Conservation (phyloP, 768 basidiomycete species). For the Mycena sanguinolenta region DNA sequence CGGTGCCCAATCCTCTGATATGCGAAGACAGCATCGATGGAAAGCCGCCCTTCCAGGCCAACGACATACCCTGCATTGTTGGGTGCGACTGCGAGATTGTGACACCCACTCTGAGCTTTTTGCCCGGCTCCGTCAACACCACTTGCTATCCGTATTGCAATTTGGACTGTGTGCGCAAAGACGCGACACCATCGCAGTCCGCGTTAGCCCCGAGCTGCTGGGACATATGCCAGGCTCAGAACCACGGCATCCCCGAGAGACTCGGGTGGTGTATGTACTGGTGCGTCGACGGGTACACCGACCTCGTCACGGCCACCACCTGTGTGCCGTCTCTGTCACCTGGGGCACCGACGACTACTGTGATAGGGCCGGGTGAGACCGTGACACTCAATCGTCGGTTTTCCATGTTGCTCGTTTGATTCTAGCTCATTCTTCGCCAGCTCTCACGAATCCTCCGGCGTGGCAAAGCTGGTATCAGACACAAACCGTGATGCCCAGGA, state of each 20-base stretch:
- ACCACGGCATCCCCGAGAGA: not conserved
- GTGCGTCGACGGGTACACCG: conserved; percentile 7
- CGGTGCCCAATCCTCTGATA: conserved; percentile 6
- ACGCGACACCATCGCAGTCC: not conserved
- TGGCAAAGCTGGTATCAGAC: conserved; percentile 5
- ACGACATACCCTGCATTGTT: not conserved
- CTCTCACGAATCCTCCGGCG: not conserved
- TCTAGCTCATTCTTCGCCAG: not conserved
- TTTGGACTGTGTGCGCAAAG: conserved; percentile 1
- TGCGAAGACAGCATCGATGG: conserved; percentile 10
- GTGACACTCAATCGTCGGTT: not conserved
- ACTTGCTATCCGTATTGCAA: conserved; percentile 6
- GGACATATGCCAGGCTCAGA: conserved; percentile 4
- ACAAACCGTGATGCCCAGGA: conserved; percentile 10
- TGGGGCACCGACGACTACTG: not conserved
- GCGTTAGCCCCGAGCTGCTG: conserved; percentile 7
- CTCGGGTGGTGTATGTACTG: conserved; percentile 11
- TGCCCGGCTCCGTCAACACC: not conserved
- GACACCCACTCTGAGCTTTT: not conserved
- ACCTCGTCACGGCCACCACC: conserved; percentile 4
- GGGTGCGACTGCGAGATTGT: not conserved
- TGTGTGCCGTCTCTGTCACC: not conserved
- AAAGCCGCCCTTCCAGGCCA: not conserved
- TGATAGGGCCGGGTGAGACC: not conserved
- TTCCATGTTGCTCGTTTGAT: not conserved